Evolutionary conservation across 2,329 filamentous ascomycete genomes (phyloP), one percentile per base, ranked within the genome.

Genomic region (Fusarium sp.): DNA sequence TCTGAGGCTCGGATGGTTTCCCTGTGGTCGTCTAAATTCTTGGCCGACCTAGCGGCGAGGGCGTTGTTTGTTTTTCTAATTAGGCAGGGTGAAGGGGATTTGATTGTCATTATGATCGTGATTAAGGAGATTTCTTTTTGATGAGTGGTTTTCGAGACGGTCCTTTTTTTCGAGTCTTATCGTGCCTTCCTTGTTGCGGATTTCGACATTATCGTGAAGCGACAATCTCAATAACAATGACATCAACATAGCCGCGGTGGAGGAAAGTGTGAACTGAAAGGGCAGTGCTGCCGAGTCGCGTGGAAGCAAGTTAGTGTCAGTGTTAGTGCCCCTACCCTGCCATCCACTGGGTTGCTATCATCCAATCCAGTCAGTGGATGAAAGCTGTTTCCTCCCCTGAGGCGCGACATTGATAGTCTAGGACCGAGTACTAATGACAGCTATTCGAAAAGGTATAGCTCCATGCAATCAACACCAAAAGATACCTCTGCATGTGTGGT

Each of bases 1-100:
- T 47, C 49, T 69, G 67, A 69, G 54, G 66, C 67, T 69, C 66
- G 67, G 66, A 51, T 54, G 37, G 66, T 63, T 70, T 70, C 66
- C 67, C 63, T 70, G 13, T 70, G 48, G 63, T 42, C 40, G 49
- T 68, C 62, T 46, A 71, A 63, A 70, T 58, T 63, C 67, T 70
- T 70, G 68, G 68, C 68, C 25, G 32, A 48, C 42, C 49, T 68
- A 71, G 63, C 54, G 63, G 67, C 43, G 58, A 54, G 55, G 68
- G 48, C 42, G 47, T 61, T 71, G 58, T 68, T 70, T 71, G 62
- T 59, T 64, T 59, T 63, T 59, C 51, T 55, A 62, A 62, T 66
- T 51, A 66, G 62, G 62, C 49, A 66, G 63, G 62, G 42, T 59
- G 53, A 66, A 58, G 57, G 42, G 40, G 53, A 51, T 40, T 55